Evolutionary conservation across 163 green algal species (phyloP), one percentile per base, ranked within the genome.

Genomic region (Scenedesmus sp.): DNA sequence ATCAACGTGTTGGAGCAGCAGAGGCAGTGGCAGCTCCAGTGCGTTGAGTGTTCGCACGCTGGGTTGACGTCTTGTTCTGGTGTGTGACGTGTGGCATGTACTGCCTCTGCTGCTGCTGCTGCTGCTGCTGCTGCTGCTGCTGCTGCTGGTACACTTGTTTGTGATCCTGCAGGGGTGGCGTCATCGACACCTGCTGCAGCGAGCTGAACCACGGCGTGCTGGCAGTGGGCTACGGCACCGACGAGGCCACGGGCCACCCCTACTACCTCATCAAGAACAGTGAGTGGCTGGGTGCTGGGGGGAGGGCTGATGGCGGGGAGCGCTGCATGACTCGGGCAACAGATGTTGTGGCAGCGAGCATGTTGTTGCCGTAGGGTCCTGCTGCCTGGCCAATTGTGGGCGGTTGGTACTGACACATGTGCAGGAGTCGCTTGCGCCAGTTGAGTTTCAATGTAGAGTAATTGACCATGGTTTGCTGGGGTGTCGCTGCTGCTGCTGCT

Each of bases 131-230:
- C 44, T 35, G 18, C 51, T n/a, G 68, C 7, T 53, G 43, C 30
- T 78, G 18, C 33, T 56, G 24, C 9, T 35, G 15, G 18, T 73
- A n/a, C n/a, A n/a, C n/a, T n/a, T n/a, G n/a, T n/a, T n/a, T n/a
- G n/a, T n/a, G 68, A 18, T 53, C 26, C 44, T 82, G 37, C 73
- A 42, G 35, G 5, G 81, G 96, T 51, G 97, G 99, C n/a, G 94
- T 99, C 5, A 92, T 94, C 68, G 93, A 89, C 76, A 87, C 90
- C 82, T 96, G 94, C 93, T 94, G 94, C 93, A 94, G 94, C 30
- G 91, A 96, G 18, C 96, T 99, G 35, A 97, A 99, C 93, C 98
- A 99, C 93, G 98, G 98, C 70, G 98, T 99, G 70, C 95, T 99
- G 76, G 93, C 94, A 43, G 97, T 99, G 26, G 98, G 98, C 10